Conservation (phyloP, 495 filamentous ascomycete species). For the Podospora pseudoanserina region DNA sequence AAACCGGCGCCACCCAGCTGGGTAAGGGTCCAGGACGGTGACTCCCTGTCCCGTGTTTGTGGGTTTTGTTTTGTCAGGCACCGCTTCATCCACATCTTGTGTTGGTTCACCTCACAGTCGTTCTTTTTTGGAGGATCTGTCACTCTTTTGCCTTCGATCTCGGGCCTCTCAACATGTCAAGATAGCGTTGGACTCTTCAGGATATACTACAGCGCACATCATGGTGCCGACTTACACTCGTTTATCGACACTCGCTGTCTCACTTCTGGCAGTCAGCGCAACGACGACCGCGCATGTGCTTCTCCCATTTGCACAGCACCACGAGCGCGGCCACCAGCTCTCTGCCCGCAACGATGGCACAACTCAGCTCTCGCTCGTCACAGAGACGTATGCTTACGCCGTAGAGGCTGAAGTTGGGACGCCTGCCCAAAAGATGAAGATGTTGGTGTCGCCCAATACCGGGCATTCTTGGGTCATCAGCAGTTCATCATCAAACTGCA, state of each 20-base stretch:
- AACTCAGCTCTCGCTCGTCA: neutral
- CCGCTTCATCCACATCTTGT: neutral
- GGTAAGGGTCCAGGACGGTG: neutral
- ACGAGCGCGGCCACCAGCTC: neutral
- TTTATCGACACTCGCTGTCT: constrained; percentile 14
- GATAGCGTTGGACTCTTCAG: neutral
- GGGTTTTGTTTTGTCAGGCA: neutral
- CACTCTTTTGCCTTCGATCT: neutral
- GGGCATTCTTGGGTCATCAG: constrained; percentile 73
- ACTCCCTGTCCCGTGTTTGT: neutral
- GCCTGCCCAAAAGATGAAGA: constrained; percentile 52
- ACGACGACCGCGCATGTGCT: constrained; percentile 18
- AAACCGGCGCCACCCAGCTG: neutral
- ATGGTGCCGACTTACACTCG: constrained; percentile 19
- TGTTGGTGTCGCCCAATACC: constrained; percentile 65
- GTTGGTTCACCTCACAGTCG: constrained; percentile 12
- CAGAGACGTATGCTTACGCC: constrained; percentile 41
- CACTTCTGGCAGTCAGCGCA: constrained; percentile 5
- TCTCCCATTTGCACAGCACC: constrained; percentile 19
- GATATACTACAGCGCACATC: neutral
- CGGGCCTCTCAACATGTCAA: neutral
- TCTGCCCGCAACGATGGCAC: constrained; percentile 13
- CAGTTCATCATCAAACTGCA: constrained; percentile 1
- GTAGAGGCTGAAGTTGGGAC: constrained; percentile 62
- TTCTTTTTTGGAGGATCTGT: neutral